Evolutionary conservation across 331 rosid species (phyloP), one percentile per base, ranked within the genome.

Genomic region (Pyracantha coccinea): DNA sequence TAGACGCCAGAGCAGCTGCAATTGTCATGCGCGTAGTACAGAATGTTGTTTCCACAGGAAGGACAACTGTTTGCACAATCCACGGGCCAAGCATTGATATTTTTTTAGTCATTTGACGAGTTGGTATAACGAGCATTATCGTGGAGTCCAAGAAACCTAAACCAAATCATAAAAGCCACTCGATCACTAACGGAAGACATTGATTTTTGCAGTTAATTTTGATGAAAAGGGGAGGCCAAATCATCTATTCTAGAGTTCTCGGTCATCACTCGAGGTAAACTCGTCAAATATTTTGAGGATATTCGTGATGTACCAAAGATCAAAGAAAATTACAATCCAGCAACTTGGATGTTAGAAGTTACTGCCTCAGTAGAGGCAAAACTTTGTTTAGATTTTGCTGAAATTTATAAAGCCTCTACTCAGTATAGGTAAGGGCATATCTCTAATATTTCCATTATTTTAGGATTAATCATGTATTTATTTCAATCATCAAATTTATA

Each of bases 321-420:
- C 64, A 90, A 80, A 91, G 87, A 83, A 67, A 90, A 90, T 69
- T 90, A 90, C 77, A 94, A 94, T 75, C 95, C 97, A 29, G 92
- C 98, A 82, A 89, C 98, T 41, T 91, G 98, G 98, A 91, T 94
- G 98, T 63, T 94, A 82, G 96, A 94, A 76, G 89, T 92, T 76
- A 91, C 97, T 71, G 80, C 89, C 75, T 86, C 97, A 8, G 75
- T 84, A 74, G 98, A 93, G 89, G 86, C 87, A 66, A 86, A 89
- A 59, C 90, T 91, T 52, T 64, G 85, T 76, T 24, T 94, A 64
- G 97, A 91, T 84, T 94, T 89, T 70, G 90, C 92, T 21, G 68
- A 75, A 54, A 79, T 88, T 29, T 93, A 87, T 57, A 74, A 72
- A 71, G 83, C 84, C 45, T 91, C 95, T 29, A 41, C 79, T 71